Conservation (phyloP, 768 basidiomycete genomes). For the Suillus ampliporus region DNA sequence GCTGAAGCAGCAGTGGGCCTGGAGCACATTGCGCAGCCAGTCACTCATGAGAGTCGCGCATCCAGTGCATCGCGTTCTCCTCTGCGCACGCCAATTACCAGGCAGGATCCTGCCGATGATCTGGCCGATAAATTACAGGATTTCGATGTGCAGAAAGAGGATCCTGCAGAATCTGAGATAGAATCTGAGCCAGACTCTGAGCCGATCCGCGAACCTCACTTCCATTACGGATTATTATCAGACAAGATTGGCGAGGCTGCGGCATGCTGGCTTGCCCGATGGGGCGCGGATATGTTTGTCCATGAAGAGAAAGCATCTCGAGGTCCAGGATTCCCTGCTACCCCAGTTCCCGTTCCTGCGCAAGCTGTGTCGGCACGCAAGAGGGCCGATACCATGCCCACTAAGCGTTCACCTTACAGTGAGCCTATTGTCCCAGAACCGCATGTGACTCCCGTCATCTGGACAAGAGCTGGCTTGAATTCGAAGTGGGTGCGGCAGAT, state of each 20-base stretch:
- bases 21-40: conserved; percentile 63
- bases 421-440: conserved; percentile 20
- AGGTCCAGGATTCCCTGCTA: conserved; percentile 20
- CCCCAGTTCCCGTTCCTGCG: conserved; percentile 22
- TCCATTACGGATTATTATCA: conserved; percentile 86
- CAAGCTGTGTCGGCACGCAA: conserved; percentile 26
- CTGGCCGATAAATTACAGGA: conserved; percentile 37
- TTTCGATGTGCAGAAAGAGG: conserved; percentile 43
- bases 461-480: conserved; percentile 76
- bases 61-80: conserved; percentile 12
- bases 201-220: conserved; percentile 42
- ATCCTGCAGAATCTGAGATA: conserved; percentile 40
- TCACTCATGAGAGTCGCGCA: conserved; percentile 40
- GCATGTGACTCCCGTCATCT: conserved; percentile 57
- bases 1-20: conserved; percentile 71
- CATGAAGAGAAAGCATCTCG: conserved; percentile 53
- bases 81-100: not conserved
- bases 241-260: conserved; percentile 93
- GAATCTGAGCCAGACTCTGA: conserved; percentile 30
- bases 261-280: conserved; percentile 85
- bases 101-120: conserved; percentile 25
- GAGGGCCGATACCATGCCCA: conserved; percentile 37
- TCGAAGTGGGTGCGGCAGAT: conserved; percentile 76
- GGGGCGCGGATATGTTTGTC: conserved; percentile 81
- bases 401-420: conserved; percentile 21